Evolutionary conservation across 2,329 filamentous ascomycete genomes (phyloP).

Genomic region (Talaromyces islandicus): DNA sequence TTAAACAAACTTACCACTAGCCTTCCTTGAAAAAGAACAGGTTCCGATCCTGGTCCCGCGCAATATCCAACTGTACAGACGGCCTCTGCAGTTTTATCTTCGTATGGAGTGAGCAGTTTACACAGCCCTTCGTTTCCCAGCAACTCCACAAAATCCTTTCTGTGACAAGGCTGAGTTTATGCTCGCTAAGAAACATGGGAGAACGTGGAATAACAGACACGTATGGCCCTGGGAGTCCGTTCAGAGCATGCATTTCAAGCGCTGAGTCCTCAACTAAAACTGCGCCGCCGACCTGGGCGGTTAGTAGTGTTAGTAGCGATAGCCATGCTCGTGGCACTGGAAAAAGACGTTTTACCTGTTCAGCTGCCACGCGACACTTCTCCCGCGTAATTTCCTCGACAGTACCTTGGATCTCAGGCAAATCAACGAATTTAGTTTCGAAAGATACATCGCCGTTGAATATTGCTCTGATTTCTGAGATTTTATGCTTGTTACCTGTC

Average conservation of each 20-base stretch:
- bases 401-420: background rate
- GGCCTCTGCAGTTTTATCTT: background rate
- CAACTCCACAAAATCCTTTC: background rate
- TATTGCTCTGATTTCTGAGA: background rate
- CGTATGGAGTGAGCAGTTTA: background rate
- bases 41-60: background rate
- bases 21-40: background rate
- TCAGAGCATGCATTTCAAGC: slow-evolving; percentile 6
- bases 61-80: background rate
- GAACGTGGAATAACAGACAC: background rate
- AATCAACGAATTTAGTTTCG: background rate
- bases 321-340: background rate
- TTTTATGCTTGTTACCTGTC: background rate
- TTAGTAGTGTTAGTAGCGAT: background rate
- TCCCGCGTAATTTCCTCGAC: background rate
- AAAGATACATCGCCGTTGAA: background rate
- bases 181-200: background rate
- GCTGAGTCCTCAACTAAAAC: slow-evolving; percentile 12
- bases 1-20: background rate
- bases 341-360: background rate
- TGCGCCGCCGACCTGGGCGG: background rate
- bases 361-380: background rate
- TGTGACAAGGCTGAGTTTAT: background rate
- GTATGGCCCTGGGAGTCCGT: background rate
- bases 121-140: background rate